Conservation (phyloP, 352 stramenopile species). For the Phytophthora citricola region DNA sequence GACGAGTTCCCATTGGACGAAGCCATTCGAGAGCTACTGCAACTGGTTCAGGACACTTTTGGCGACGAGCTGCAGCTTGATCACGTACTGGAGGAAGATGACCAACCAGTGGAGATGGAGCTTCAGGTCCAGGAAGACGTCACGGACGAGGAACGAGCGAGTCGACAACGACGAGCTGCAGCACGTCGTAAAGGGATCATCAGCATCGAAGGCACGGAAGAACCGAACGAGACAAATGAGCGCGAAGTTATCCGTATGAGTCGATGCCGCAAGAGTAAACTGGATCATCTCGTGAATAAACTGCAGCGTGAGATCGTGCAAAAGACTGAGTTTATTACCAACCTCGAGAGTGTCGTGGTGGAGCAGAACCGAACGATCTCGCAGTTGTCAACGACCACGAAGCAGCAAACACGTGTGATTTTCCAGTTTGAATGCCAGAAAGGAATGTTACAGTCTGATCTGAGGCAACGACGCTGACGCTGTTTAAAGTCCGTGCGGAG, state of each 20-base stretch:
- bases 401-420: slow-evolving; percentile 50
- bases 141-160: slow-evolving; percentile 39
- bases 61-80: slow-evolving; percentile 55
- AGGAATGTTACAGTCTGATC: slow-evolving; percentile 55
- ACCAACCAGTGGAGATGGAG: slow-evolving; percentile 67
- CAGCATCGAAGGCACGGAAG: slow-evolving; percentile 11
- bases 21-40: slow-evolving; percentile 72
- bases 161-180: slow-evolving; percentile 26
- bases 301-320: slow-evolving; percentile 56
- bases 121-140: slow-evolving; percentile 68
- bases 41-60: slow-evolving; percentile 67
- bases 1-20: slow-evolving; percentile 85
- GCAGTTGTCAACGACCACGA: slow-evolving; percentile 46
- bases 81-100: slow-evolving; percentile 64
- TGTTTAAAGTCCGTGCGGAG: slow-evolving; percentile 26
- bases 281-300: slow-evolving; percentile 69
- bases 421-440: slow-evolving; percentile 56
- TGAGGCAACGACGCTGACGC: slow-evolving; percentile 39
- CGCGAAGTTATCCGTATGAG: slow-evolving; percentile 64
- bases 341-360: slow-evolving; percentile 62
- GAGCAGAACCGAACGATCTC: slow-evolving; percentile 59
- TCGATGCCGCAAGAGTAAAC: slow-evolving; percentile 69
- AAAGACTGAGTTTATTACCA: slow-evolving; percentile 53
- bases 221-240: slow-evolving; percentile 5
- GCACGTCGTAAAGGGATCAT: slow-evolving; percentile 34